Evolutionary conservation across 345 rosid genomes (phyloP), one percentile per base, ranked within the genome.

Genomic region (Pelargonium nanum): DNA sequence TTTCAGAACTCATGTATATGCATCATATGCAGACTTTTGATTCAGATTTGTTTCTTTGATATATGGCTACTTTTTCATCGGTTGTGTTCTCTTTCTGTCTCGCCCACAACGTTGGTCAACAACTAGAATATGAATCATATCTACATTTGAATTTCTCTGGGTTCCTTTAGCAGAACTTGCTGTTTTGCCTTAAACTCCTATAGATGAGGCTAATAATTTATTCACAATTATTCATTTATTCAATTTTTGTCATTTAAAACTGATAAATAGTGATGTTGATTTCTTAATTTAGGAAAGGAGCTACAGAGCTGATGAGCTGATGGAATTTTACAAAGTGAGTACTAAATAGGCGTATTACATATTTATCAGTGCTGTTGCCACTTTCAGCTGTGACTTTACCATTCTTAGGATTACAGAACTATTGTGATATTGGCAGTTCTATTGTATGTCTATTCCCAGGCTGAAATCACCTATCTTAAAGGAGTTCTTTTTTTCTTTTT

Each of bases 271-370:
- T 48, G 22, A 30, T 50, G 72, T 67, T 57, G 53, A 12, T 60
- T 62, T 40, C 40, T 40, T 58, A 23, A 53, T 55, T 64, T 67
- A 90, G 95, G 83, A 59, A 19, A 82, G 76, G 74, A 72, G 30
- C 68, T 90, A 78, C 82, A 87, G 78, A 83, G 93, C 89, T 71
- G 82, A 83, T 63, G 85, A 79, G 61, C 77, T 90, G 68, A 85
- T 84, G 78, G 89, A 87, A 65, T 83, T 81, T 64, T 91, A 87
- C 77, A 79, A 78, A 80, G 96, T 91, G 72, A 70, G 76, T 61
- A 28, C 21, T 30, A 19, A 24, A 53, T 24, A 22, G 56, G 24
- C 50, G 24, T 26, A 2, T 45, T n/a, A 22, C 34, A 4, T 65
- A 23, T 56, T 25, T 9, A 65, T 17, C 8, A 30, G 48, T 26